Evolutionary conservation across 2,329 filamentous ascomycete genomes (phyloP), one percentile per base, ranked within the genome.

Genomic region (Arachnomyces sp.): DNA sequence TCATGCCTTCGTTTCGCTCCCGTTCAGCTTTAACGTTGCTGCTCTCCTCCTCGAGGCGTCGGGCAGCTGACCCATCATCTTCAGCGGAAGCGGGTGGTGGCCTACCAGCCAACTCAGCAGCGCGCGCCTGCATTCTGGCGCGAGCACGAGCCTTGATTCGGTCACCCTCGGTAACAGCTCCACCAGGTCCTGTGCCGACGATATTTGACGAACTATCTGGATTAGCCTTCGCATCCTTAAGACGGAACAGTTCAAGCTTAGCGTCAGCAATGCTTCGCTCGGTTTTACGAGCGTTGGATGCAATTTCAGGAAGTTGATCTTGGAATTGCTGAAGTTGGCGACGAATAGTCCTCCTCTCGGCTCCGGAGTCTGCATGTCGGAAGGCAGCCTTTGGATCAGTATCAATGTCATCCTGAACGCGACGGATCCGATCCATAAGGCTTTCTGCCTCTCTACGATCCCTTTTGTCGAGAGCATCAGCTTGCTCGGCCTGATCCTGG

Each of bases 41-140:
- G 51, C 73, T 92, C 65, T 98, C 90, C 51, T 93, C 85, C 60
- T 96, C 92, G 12, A 96, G 65, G 28, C 92, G 80, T 65, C 87
- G 85, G 34, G 88, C 81, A 3, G 86, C 86, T 48, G 85, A 86
- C 17, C 76, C 74, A 47, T 89, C 83, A 49, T 93, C 86, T 44
- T 82, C 76, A 34, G 68, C 70, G 2, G 71, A 62, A 29, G 86
- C 80, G 34, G 80, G 72, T 32, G 82, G 69, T 57, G 89, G 88
- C 62, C 83, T 87, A 42, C 92, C 92, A 15, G 88, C 87, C 47
- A 98, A 69, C 13, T 92, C 90, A 41, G 92, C 92, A 51, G 92
- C 89, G 44, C 92, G 84, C 56, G 95, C 89, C 67, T 96, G 90
- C 92, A 98, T 98, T 80, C 95, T 94, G 30, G 90, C 90, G 67